phyloP scores from a whole-genome alignment of 257 asterid species.

The Asclepias syriaca region DNA sequence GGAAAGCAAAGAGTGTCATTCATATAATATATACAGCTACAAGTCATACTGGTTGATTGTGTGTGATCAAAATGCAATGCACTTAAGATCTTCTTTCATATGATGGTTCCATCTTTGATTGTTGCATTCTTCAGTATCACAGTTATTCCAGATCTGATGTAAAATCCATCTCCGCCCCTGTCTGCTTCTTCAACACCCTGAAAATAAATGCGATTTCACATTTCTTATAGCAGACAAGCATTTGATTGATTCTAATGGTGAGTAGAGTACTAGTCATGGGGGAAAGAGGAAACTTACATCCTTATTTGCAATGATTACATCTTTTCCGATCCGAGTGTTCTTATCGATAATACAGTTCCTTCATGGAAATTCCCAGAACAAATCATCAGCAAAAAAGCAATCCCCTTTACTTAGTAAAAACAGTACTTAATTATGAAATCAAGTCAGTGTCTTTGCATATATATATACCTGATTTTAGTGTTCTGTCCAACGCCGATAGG shows the following conservation, averaged over 20 bases:
- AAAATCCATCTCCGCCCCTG: conserved; percentile 68
- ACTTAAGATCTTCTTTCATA: conserved; percentile 31
- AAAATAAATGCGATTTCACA: background rate
- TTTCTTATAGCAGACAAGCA: background rate
- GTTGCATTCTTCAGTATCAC: conserved; percentile 78
- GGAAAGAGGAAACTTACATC: conserved; percentile 50
- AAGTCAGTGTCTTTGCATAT: background rate
- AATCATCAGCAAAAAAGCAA: conserved; percentile 7
- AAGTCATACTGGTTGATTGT: background rate
- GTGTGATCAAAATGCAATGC: background rate
- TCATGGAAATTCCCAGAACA: conserved; percentile 20
- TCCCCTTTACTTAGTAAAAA: background rate
- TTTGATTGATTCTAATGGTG: background rate
- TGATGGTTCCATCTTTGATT: conserved; percentile 63
- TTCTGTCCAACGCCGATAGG: conserved; percentile 85
- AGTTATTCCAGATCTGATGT: conserved; percentile 81
- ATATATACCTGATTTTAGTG: conserved; percentile 65
- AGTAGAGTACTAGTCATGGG: too few relatives aligned
- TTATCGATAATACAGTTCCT: conserved; percentile 95
- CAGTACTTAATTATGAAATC: background rate
- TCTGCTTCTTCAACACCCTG: conserved; percentile 87
- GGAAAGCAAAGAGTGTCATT: background rate
- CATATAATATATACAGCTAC: background rate
- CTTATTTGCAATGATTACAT: conserved; percentile 73
- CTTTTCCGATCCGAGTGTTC: conserved; percentile 85